Evolutionary conservation across 768 basidiomycete species (phyloP).

Genomic region (Inosperma sp.): DNA sequence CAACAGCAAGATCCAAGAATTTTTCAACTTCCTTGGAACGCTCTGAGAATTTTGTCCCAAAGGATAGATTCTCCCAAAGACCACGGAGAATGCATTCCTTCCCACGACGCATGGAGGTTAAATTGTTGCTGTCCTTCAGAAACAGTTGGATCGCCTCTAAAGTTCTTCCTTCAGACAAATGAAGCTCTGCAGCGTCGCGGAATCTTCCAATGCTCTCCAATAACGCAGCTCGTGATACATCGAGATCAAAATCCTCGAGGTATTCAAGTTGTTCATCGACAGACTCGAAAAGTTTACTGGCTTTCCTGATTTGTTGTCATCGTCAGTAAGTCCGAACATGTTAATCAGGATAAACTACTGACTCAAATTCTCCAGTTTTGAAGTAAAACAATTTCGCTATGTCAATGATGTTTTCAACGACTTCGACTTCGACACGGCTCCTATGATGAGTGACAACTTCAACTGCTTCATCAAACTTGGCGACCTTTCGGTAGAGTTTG

Average conservation of each 20-base stretch:
- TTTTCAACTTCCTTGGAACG: constrained; percentile 8
- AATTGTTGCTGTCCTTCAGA: constrained; percentile 30
- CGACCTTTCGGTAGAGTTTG: constrained; percentile 44
- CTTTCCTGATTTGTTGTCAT: constrained; percentile 39
- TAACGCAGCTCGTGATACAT: constrained; percentile 42
- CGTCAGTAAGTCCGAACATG: constrained; percentile 5
- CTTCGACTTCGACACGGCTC: constrained; percentile 26
- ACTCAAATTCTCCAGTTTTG: constrained; percentile 40
- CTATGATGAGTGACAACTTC: constrained; percentile 39
- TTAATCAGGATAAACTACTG: constrained; percentile 38
- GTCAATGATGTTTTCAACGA: constrained; percentile 36
- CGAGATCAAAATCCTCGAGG: constrained; percentile 50
- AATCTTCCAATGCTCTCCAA: constrained; percentile 41
- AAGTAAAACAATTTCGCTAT: constrained; percentile 43
- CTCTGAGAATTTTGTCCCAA: constrained; percentile 27
- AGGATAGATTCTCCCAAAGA: constrained; percentile 48
- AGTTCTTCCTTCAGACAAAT: constrained; percentile 44
- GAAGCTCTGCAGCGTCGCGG: constrained; percentile 49
- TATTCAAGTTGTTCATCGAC: constrained; percentile 56
- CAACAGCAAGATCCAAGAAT: constrained; percentile 26
- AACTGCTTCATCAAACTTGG: constrained; percentile 51
- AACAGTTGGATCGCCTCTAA: constrained; percentile 47
- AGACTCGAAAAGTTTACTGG: constrained; percentile 43
- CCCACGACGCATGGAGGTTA: constrained; percentile 27
- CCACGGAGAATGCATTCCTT: constrained; percentile 37